A percentile compares a stretch with the other conserved stretches of the same genome.
Evolutionary conservation across 2,329 filamentous ascomycete species (phyloP).

Genomic region (Dactylellina sp.): DNA sequence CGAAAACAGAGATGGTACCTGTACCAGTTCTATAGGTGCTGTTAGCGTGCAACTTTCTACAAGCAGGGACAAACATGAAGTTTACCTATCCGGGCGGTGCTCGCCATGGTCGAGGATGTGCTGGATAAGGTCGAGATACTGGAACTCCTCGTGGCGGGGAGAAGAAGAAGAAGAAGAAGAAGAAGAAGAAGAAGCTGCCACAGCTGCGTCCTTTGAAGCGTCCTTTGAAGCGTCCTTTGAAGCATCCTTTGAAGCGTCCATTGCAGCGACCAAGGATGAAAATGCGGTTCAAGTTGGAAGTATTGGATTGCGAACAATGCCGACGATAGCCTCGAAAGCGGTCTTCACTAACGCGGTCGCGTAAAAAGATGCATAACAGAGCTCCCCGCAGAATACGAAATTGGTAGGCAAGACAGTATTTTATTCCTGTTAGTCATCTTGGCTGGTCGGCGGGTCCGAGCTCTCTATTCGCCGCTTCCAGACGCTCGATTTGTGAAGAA

Average conservation of each 20-base stretch:
- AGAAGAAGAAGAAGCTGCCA: too few species aligned
- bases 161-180: slow-evolving; percentile 1
- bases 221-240: too few species aligned
- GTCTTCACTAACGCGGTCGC: neutral
- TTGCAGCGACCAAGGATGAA: neutral
- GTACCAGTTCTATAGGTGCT: slow-evolving; percentile 79
- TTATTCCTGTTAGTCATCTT: neutral
- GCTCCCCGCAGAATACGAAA: neutral
- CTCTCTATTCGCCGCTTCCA: neutral
- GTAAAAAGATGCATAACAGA: slow-evolving; percentile 1
- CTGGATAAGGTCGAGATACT: slow-evolving; percentile 90
- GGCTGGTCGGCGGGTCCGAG: neutral
- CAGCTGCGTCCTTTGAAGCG: too few species aligned
- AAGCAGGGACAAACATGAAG: neutral
- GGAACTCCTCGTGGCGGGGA: slow-evolving; percentile 82
- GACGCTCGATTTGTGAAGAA: too few species aligned
- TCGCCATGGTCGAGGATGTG: slow-evolving; percentile 86
- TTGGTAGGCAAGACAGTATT: too few species aligned
- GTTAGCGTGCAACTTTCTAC: neutral
- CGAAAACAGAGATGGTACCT: slow-evolving; percentile 89
- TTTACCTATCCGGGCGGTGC: slow-evolving; percentile 85
- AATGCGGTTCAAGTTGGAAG: neutral
- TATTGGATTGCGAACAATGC: neutral
- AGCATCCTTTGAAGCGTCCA: neutral
- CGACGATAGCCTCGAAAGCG: slow-evolving; percentile 17